Evolutionary conservation across 345 rosid genomes (phyloP), one percentile per base, ranked within the genome.

Genomic region (Leavenworthia alabamica): DNA sequence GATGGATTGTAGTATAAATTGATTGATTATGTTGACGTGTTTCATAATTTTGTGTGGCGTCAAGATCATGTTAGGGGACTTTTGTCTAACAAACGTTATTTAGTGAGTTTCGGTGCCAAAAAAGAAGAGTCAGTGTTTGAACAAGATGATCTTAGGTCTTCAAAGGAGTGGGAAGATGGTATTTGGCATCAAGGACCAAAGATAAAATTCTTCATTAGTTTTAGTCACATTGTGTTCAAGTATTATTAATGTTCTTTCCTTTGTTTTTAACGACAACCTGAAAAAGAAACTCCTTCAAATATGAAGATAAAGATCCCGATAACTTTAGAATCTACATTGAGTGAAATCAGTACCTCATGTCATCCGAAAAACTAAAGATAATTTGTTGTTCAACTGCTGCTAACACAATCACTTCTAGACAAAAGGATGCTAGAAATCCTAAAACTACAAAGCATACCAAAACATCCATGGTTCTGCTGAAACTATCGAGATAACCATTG

Each of bases 11-110:
- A 60, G 51, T 83, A 66, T 55, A 69, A 61, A 29, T 71, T 86
- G 70, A 68, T 81, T 49, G 89, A 83, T 60, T 79, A 39, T 67
- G 92, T 86, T 26, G 89, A 86, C 27, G 44, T 63, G 12, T 17
- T 8, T 16, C 60, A 16, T 75, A 74, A 60, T 60, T 41, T 7
- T 12, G 80, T 81, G 26, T 86, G 92, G 92, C 83, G 81, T 48
- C 66, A 65, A 62, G 86, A 86, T 54, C 54, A 73, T 5, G 75
- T 86, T 45, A 80, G 81, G 22, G 76, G 78, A 57, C 49, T 86
- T 78, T 78, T 81, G 35, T n/a, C 74, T 32, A 77, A 69, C 9
- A 71, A 72, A 68, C 71, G 70, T 54, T 83, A 79, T 57, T 40
- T 35, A 12, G 83, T 86, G 41, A 76, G 65, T 33, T 80, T 83